Evolutionary conservation across 805 yeast species (phyloP), one percentile per base, ranked within the genome.

Genomic region (Scheffersomyces lignosus): DNA sequence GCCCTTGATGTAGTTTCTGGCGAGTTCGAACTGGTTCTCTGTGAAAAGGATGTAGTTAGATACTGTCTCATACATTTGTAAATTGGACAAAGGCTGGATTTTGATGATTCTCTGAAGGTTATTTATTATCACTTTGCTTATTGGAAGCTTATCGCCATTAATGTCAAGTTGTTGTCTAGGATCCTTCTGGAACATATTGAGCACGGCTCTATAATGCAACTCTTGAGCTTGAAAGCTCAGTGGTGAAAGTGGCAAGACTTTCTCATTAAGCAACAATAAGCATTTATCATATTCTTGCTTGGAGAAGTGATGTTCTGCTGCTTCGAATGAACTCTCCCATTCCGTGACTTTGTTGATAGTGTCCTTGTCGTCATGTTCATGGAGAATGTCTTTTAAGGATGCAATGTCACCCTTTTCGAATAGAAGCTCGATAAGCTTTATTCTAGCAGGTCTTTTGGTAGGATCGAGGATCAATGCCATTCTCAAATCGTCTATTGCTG

Each of bases 401-500:
- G 64, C 70, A 49, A 74, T 66, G 15, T 64, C 64, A 2, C 89
- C 89, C 44, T 70, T 66, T 40, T 75, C 75, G 20, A 77, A 50
- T 36, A 76, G 68, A 20, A 83, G 45, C 1, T 78, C 78, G 12
- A 64, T 48, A 34, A 78, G 58, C 41, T 76, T 74, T 7, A 54
- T 58, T 33, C 66, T 63, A n/a, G 88, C 84, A 1, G 78, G 71
- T 10, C 49, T 47, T 39, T 66, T 69, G 37, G 51, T 58, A 4
- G 66, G 66, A 44, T 64, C 73, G 8, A 66, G 51, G n/a, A 53
- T 49, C 31, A 77, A 52, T 16, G 83, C 75, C 10, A 47, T 52
- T 39, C 71, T 66, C 38, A 83, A 77, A 45, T 78, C 81, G 2
- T 56, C 55, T 5, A 79, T 62, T 0, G 90, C 83, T 26, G 65